Base-by-base conservation (phyloP, 768 basidiomycete genomes). In the Suillus sp. region DNA sequence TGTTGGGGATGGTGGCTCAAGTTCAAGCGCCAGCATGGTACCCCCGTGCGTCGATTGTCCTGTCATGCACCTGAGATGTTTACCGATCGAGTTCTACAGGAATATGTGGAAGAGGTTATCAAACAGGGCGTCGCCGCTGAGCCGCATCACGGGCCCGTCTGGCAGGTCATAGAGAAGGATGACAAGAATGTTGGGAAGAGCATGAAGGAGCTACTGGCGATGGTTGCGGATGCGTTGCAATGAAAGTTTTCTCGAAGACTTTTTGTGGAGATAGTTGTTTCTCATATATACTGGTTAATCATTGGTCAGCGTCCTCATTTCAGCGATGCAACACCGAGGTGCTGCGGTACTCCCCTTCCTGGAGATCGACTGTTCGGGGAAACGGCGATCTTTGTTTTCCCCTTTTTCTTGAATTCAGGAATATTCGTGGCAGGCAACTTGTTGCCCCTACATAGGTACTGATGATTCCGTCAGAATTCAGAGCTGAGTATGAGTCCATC, bases 1-100 rank as follows among this genome's bases (percentile, higher is more conserved):
- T 83, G 87, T 7, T 99, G 96, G 95, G 97, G 84, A 2, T 98
- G 96, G 95, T 97, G 96, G 95, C 79, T 93, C 69, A 93, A 90
- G 78, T 99, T 99, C 77, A 96, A 99, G 80, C 80, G 87, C 65
- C 88, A 96, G 75, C 92, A 98, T 75, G 96, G 96, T 5, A 91
- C 86, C 5, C 80, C 83, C 76, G 93, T 92, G 54, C 56, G 85
- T 68, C 54, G 71, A 27, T 71, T 35, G 7, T 61, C 30, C 2
- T 30, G 30, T 4, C 35, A 34, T 54, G 47, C 55, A 53, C 59
- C 51, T 51, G 25, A 6, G 64, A 7, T 20, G 13, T 65, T 47
- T 47, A 60, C 62, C 63, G 43, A 64, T 34, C 32, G 48, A n/a
- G 18, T 47, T 45, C 10, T 20, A 32, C 68, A 89, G 86, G 86